Percentiles rank a stretch among this genome's conserved stretches.
Evolutionary conservation across 225 moss, liverwort and hornwort species (phyloP).

Genomic region (Bryum argenteum): DNA sequence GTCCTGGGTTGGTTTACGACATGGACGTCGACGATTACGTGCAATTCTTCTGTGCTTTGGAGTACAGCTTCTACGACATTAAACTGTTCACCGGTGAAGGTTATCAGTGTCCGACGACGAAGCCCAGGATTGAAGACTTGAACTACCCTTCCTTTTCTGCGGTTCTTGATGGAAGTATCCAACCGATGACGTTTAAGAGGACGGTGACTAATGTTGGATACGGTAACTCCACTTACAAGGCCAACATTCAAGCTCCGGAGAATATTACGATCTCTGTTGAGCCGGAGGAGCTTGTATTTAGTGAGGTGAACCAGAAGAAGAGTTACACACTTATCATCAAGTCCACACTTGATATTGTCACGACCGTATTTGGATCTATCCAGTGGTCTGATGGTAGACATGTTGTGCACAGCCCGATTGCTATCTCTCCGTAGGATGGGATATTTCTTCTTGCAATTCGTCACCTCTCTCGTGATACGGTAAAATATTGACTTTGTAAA

Average conservation of each 20-base stretch:
- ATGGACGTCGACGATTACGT: conserved; percentile 40
- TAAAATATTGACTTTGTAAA: not conserved
- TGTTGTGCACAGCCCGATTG: conserved; percentile 43
- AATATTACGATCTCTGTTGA: conserved; percentile 32
- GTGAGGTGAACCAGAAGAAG: conserved; percentile 11
- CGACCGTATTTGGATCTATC: conserved; percentile 29
- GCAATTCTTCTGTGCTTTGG: conserved; percentile 48
- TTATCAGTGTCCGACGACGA: conserved; percentile 29
- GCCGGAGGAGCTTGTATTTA: conserved; percentile 36
- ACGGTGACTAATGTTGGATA: conserved; percentile 62
- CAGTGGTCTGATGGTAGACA: conserved; percentile 42
- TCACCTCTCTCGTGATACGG: not conserved
- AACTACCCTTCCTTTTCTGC: conserved; percentile 73
- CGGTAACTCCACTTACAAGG: conserved; percentile 29
- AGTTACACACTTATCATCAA: conserved; percentile 27
- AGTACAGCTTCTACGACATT: conserved; percentile 31
- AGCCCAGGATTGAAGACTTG: conserved; percentile 41
- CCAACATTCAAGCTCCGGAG: conserved; percentile 22
- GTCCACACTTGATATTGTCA: not conserved
- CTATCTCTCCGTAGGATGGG: conserved; percentile 27
- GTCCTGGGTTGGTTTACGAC: conserved; percentile 67
- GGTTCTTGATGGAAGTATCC: conserved; percentile 1
- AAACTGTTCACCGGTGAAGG: conserved; percentile 31
- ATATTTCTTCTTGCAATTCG: not conserved
- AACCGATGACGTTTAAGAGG: conserved; percentile 34